Evolutionary conservation across 1,284 basidiomycete species (phyloP).

Genomic region (Pisolithus thermaeus): DNA sequence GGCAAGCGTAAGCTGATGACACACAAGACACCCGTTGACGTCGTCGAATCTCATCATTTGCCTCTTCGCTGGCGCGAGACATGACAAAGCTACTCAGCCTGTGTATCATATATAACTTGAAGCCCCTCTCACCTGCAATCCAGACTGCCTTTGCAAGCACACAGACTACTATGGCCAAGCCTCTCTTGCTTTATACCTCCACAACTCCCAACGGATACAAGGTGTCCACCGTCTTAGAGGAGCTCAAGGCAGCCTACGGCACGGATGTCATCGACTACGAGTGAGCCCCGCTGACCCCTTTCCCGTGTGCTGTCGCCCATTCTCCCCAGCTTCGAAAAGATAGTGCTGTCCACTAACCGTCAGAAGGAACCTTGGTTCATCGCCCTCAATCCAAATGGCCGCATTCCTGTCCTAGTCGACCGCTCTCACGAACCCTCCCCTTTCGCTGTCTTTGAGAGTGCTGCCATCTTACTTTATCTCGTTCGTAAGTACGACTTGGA

Average conservation of each 20-base stretch:
- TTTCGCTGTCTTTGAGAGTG: constrained; percentile 54
- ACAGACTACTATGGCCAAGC: constrained; percentile 22
- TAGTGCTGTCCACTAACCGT: constrained; percentile 46
- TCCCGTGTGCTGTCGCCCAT: not conserved
- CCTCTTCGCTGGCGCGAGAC: not conserved
- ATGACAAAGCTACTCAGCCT: not conserved
- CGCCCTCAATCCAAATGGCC: constrained; percentile 55
- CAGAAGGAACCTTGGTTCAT: constrained; percentile 51
- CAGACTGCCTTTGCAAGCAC: constrained; percentile 1
- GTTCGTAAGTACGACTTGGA: constrained; percentile 48
- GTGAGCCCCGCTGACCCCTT: too few relatives aligned
- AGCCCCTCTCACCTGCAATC: not conserved
- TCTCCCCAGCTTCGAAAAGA: constrained; percentile 34
- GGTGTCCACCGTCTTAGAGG: constrained; percentile 60
- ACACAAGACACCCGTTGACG: too few relatives aligned
- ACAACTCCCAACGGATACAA: constrained; percentile 69
- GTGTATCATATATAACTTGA: too few relatives aligned
- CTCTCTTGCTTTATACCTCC: constrained; percentile 58
- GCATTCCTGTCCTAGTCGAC: constrained; percentile 53
- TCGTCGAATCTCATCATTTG: too few relatives aligned
- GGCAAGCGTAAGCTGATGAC: not conserved
- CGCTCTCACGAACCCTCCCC: constrained; percentile 31
- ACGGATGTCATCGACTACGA: constrained; percentile 40
- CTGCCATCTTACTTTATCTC: constrained; percentile 56
- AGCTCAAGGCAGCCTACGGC: constrained; percentile 57